These are phyloP conservation scores for Diplocarpon rosae DNA, from an alignment of 2,329 filamentous ascomycete genomes.

Conservation along the genomic window DNA sequence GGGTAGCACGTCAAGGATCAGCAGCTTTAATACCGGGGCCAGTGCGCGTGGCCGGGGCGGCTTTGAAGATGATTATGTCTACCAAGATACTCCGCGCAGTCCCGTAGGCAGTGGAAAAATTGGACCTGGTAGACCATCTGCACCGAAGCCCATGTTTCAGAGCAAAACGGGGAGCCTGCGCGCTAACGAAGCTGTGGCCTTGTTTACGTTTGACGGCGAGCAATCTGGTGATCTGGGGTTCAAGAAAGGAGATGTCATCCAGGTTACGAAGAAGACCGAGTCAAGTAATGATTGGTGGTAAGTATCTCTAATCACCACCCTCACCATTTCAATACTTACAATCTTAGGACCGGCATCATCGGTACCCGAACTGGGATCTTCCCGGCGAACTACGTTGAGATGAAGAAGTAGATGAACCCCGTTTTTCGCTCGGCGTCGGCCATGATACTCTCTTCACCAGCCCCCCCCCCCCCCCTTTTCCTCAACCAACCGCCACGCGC, in stretches of 20 bases:
- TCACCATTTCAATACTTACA: slow-evolving; percentile 7
- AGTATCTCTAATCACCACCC: slow-evolving; percentile 25
- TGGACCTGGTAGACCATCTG: slow-evolving; percentile 68
- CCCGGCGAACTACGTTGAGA: slow-evolving; percentile 69
- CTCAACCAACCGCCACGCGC: not conserved
- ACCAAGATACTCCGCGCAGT: slow-evolving; percentile 36
- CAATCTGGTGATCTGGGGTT: slow-evolving; percentile 88
- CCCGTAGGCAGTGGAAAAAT: slow-evolving; percentile 26
- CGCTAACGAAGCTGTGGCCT: slow-evolving; percentile 75
- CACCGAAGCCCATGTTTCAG: slow-evolving; percentile 78
- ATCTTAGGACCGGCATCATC: slow-evolving; percentile 70
- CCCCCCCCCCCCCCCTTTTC: too few relatives aligned
- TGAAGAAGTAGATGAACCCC: slow-evolving; percentile 37
- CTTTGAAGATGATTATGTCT: slow-evolving; percentile 42
- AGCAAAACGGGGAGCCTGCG: slow-evolving; percentile 44
- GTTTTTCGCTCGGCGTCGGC: not conserved
- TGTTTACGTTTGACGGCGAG: slow-evolving; percentile 91
- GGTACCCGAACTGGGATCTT: slow-evolving; percentile 84
- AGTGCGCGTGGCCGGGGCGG: slow-evolving; percentile 29
- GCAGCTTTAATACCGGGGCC: slow-evolving; percentile 12
- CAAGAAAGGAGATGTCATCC: slow-evolving; percentile 95
- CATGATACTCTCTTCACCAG: not conserved
- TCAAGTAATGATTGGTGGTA: slow-evolving; percentile 93
- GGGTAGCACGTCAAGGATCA: slow-evolving; percentile 21
- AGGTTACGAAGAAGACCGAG: slow-evolving; percentile 86